These are phyloP conservation scores for Eimeria acervulina DNA, from an alignment of 169 alveolate species.

Conservation along the genomic window DNA sequence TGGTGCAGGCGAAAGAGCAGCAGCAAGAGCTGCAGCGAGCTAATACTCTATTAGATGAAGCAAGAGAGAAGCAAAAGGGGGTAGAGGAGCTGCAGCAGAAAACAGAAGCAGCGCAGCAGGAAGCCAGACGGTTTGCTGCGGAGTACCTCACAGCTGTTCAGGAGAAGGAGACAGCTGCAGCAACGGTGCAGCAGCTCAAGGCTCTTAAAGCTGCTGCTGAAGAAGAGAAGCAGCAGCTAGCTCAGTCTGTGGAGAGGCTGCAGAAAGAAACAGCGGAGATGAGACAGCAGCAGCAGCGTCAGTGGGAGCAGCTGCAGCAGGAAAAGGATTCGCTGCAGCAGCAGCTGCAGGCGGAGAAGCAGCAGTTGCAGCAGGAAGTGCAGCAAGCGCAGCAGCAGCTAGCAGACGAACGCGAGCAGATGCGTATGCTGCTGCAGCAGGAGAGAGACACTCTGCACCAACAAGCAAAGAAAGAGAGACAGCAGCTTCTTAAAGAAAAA, in stretches of 20 bases:
- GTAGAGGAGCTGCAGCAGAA: constrained; percentile 36
- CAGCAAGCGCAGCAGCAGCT: constrained; percentile 17
- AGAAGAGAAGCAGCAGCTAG: constrained; percentile 41
- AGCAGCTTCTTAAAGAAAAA: neutral
- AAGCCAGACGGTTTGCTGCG: constrained; percentile 35
- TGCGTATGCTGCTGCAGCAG: neutral
- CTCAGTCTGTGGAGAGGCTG: neutral
- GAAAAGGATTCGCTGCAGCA: constrained; percentile 47
- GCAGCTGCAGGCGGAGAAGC: constrained; percentile 24
- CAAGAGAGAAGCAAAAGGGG: neutral
- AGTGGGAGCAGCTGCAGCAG: constrained; percentile 36
- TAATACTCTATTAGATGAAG: neutral
- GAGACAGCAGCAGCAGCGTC: constrained; percentile 19
- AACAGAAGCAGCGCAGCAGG: constrained; percentile 41
- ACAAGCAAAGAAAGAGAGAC: neutral
- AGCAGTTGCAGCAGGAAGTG: constrained; percentile 40
- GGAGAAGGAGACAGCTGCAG: constrained; percentile 21
- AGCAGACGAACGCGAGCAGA: neutral
- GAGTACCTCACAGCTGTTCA: neutral
- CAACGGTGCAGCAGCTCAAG: constrained; percentile 35
- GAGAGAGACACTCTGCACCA: constrained; percentile 16
- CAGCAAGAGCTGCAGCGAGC: constrained; percentile 61
- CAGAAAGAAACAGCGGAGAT: neutral
- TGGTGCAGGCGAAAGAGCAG: constrained; percentile 40
- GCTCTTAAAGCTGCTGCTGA: constrained; percentile 31